Conservation (phyloP, 805 yeast species). For the Yarrowia sp. region DNA sequence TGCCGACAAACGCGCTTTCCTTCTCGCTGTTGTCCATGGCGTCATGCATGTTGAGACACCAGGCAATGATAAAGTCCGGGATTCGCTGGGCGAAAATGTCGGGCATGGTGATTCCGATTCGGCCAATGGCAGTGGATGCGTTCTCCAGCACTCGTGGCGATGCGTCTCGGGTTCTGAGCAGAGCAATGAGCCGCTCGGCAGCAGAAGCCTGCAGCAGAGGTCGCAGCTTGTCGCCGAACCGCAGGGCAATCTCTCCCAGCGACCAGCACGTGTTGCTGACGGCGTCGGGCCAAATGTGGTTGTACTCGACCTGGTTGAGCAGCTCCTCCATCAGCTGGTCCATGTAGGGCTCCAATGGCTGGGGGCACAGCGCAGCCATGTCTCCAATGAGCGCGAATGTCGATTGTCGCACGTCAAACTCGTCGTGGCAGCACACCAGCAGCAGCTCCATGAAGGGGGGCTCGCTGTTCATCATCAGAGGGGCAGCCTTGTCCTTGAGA, state of each 20-base stretch:
- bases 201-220: conserved; percentile 64
- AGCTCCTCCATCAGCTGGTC: conserved; percentile 54
- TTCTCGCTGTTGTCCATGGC: conserved; percentile 86
- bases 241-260: conserved; percentile 81
- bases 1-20: conserved; percentile 84
- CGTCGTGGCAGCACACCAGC: conserved; percentile 74
- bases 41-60: conserved; percentile 74
- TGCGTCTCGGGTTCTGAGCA: conserved; percentile 51
- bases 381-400: conserved; percentile 92
- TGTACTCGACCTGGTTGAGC: conserved; percentile 69
- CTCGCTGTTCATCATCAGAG: conserved; percentile 54
- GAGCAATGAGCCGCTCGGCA: conserved; percentile 60
- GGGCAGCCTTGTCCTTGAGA: conserved; percentile 66
- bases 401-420: conserved; percentile 89
- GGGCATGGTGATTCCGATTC: conserved; percentile 73
- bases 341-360: conserved; percentile 47
- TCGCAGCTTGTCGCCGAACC: conserved; percentile 54
- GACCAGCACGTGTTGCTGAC: conserved; percentile 95
- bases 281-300: conserved; percentile 69
- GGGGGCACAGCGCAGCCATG: conserved; percentile 57
- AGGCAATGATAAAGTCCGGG: conserved; percentile 62
- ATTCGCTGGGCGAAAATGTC: conserved; percentile 65
- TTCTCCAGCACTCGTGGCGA: conserved; percentile 79
- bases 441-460: conserved; percentile 64
- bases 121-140: conserved; percentile 86